A percentile compares a stretch with the other conserved stretches of the same genome.
Evolutionary conservation across 225 moss, liverwort and hornwort species (phyloP).

Genomic region (Marchantia paleacea): DNA sequence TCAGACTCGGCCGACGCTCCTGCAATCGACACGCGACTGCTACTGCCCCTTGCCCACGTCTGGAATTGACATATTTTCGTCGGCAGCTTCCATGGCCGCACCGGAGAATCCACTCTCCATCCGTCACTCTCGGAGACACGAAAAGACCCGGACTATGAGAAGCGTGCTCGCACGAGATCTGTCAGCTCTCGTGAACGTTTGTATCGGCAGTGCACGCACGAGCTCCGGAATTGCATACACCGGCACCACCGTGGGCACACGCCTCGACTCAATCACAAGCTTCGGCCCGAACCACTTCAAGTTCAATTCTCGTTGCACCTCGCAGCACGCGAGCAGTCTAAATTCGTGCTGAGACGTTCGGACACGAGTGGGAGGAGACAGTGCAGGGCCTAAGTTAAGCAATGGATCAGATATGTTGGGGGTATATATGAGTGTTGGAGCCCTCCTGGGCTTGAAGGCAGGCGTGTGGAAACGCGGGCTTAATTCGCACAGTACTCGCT

Average conservation of each 20-base stretch:
- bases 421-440: background rate
- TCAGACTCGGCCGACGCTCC: background rate
- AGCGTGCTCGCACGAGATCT: background rate
- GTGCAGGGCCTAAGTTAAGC: background rate
- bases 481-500: background rate
- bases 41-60: background rate
- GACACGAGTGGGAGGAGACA: background rate
- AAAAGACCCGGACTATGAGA: background rate
- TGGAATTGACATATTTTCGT: background rate
- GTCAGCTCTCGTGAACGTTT: background rate
- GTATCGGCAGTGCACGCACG: background rate
- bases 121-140: background rate
- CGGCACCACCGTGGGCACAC: background rate
- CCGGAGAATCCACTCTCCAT: background rate
- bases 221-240: background rate
- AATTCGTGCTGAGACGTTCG: background rate
- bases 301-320: background rate
- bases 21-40: background rate
- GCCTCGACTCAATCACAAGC: background rate
- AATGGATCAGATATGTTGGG: background rate
- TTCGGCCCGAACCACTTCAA: background rate
- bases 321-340: background rate
- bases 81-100: constrained; percentile 2
- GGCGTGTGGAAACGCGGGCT: background rate
- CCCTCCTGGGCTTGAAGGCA: background rate